Percentiles rank a stretch among this genome's conserved stretches.
Evolutionary conservation across 768 basidiomycete species (phyloP).

Genomic region (Serendipita sp.): DNA sequence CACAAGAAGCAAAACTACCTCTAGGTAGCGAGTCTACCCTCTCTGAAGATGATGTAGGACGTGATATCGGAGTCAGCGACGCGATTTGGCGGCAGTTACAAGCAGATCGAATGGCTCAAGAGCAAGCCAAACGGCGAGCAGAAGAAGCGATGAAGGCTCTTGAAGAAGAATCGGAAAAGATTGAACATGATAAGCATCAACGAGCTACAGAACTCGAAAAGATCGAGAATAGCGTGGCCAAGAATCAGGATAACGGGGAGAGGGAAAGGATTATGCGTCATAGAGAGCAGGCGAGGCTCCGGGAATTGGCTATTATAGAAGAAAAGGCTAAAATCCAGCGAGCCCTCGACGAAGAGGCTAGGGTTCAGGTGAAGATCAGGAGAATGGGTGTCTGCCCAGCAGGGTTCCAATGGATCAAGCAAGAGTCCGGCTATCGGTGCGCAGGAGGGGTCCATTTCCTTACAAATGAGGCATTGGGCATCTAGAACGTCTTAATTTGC

Average conservation of each 20-base stretch:
- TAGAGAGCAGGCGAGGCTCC: slow-evolving; percentile 19
- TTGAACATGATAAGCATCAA: slow-evolving; percentile 15
- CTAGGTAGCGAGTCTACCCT: neutral
- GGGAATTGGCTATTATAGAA: slow-evolving; percentile 15
- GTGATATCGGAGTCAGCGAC: slow-evolving; percentile 40
- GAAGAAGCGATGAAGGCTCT: slow-evolving; percentile 13
- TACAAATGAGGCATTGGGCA: slow-evolving; percentile 17
- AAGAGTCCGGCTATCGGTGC: slow-evolving; percentile 29
- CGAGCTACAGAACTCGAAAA: slow-evolving; percentile 16
- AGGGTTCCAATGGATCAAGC: slow-evolving; percentile 32
- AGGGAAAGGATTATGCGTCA: slow-evolving; percentile 13
- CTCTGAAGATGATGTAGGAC: slow-evolving; percentile 9
- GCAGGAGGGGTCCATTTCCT: slow-evolving; percentile 32
- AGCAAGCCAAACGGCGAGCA: slow-evolving; percentile 15
- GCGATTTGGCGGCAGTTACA: slow-evolving; percentile 36
- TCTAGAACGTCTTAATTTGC: slow-evolving; percentile 10
- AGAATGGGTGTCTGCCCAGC: slow-evolving; percentile 34
- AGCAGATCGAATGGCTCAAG: slow-evolving; percentile 22
- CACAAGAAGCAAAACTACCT: neutral
- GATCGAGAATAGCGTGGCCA: slow-evolving; percentile 17
- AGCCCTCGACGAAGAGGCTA: slow-evolving; percentile 25
- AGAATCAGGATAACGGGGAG: slow-evolving; percentile 14
- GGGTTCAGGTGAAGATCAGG: slow-evolving; percentile 27
- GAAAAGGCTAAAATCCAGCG: slow-evolving; percentile 18
- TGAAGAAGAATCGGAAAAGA: slow-evolving; percentile 8